Conservation (phyloP, 306 rosid genomes). For the Castanopsis chinensis region DNA sequence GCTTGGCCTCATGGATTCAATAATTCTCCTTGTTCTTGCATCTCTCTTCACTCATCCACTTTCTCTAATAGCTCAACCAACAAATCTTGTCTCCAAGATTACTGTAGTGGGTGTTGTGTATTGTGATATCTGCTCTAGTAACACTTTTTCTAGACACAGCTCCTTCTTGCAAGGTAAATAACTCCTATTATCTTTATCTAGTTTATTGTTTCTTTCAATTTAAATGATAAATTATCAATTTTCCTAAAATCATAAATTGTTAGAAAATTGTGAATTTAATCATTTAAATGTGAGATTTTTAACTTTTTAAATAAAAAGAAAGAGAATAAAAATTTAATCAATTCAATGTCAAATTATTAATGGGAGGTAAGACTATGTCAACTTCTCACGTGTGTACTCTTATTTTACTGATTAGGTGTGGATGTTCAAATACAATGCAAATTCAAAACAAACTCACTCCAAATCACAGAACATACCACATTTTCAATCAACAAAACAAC, state of each 20-base stretch:
- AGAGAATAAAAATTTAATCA: too few species aligned
- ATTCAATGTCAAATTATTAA: too few species aligned
- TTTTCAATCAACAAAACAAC: constrained; percentile 60
- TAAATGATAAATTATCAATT: too few species aligned
- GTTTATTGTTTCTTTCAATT: neutral
- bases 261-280: too few species aligned
- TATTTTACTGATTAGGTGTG: constrained; percentile 38
- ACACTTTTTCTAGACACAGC: constrained; percentile 57
- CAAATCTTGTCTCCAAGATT: constrained; percentile 36
- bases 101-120: constrained; percentile 62
- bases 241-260: too few species aligned
- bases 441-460: constrained; percentile 52
- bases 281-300: too few species aligned
- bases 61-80: constrained; percentile 31
- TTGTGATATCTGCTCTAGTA: constrained; percentile 68
- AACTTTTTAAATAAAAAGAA: too few species aligned
- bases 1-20: constrained; percentile 44
- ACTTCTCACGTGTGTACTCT: neutral
- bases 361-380: too few species aligned
- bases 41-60: constrained; percentile 25
- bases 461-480: constrained; percentile 41
- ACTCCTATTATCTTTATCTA: neutral
- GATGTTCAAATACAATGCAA: constrained; percentile 67
- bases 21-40: constrained; percentile 30
- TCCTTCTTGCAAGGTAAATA: constrained; percentile 64